These are phyloP conservation scores for Populus tremula DNA, from an alignment of 345 rosid genomes.

Conservation along the genomic window DNA sequence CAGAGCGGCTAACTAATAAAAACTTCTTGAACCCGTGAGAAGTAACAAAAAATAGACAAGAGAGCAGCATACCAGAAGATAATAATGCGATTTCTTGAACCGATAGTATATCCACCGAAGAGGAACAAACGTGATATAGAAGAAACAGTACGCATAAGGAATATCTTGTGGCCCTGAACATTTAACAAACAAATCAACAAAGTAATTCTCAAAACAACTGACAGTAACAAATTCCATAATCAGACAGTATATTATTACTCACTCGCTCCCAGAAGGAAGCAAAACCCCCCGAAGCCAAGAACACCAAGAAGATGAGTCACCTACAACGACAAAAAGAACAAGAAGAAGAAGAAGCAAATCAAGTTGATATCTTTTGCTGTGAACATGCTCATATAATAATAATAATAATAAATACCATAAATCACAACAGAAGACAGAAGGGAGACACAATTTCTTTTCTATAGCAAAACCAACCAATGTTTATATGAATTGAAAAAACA, in stretches of 20 bases:
- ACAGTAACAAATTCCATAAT: conserved; percentile 13
- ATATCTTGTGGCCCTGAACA: conserved; percentile 82
- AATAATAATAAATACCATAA: background rate
- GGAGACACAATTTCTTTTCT: background rate
- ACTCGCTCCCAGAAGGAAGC: conserved; percentile 92
- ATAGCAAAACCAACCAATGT: background rate
- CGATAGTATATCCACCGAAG: conserved; percentile 96
- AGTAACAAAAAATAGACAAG: conserved; percentile 1
- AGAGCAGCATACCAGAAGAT: conserved; percentile 70
- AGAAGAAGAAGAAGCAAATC: background rate
- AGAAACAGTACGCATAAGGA: conserved; percentile 77
- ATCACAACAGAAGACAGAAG: background rate
- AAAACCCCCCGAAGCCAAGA: conserved; percentile 89
- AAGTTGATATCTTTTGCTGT: background rate
- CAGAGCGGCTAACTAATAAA: background rate
- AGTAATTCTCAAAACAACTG: conserved; percentile 1
- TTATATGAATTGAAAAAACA: background rate
- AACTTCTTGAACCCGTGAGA: background rate
- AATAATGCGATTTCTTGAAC: conserved; percentile 96
- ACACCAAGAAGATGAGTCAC: conserved; percentile 87
- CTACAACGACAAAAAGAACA: conserved; percentile 26
- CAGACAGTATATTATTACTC: conserved; percentile 29
- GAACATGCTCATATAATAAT: background rate
- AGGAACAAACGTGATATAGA: conserved; percentile 82
- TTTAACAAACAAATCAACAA: conserved; percentile 12